phyloP scores from a whole-genome alignment of 371 early-diverging fungal species.

The Mortierella sp. region DNA sequence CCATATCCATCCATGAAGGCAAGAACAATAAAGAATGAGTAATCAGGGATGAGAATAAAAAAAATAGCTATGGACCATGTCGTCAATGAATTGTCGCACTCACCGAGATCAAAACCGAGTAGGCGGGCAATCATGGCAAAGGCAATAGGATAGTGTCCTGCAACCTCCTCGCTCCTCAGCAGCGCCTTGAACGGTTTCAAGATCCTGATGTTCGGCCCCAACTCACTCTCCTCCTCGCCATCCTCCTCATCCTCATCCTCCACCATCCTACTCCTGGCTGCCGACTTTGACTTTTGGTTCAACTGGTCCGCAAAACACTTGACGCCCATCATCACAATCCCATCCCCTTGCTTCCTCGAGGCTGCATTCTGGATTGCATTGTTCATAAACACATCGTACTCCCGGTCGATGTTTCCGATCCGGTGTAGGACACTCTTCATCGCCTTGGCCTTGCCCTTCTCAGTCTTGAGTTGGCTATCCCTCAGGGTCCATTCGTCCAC shows the following conservation, averaged over 20 bases:
- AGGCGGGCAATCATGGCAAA: conserved; percentile 53
- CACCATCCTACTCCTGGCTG: background rate
- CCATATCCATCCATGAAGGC: too few species aligned
- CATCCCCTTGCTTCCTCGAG: conserved; percentile 52
- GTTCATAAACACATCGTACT: conserved; percentile 56
- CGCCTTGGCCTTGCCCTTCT: conserved; percentile 32
- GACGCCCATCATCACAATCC: conserved; percentile 57
- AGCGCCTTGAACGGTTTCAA: conserved; percentile 51
- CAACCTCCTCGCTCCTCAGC: conserved; percentile 38
- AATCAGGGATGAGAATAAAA: background rate
- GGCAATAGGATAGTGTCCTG: conserved; percentile 56
- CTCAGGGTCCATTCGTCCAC: conserved; percentile 35
- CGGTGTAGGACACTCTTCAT: conserved; percentile 41
- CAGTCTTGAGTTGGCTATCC: conserved; percentile 48
- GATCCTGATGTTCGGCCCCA: conserved; percentile 48
- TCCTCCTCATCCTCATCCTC: conserved; percentile 18
- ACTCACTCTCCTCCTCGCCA: conserved; percentile 10
- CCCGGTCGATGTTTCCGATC: conserved; percentile 48
- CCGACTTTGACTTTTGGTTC: conserved; percentile 1
- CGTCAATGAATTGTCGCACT: background rate
- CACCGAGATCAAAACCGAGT: conserved; percentile 56
- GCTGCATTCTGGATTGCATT: conserved; percentile 57
- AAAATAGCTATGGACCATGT: background rate
- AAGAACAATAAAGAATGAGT: background rate
- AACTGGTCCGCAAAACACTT: conserved; percentile 54